Percentiles rank a stretch among this genome's conserved stretches.
phyloP scores from a whole-genome alignment of 805 yeast genomes.

The Wickerhamomyces tratensis region DNA sequence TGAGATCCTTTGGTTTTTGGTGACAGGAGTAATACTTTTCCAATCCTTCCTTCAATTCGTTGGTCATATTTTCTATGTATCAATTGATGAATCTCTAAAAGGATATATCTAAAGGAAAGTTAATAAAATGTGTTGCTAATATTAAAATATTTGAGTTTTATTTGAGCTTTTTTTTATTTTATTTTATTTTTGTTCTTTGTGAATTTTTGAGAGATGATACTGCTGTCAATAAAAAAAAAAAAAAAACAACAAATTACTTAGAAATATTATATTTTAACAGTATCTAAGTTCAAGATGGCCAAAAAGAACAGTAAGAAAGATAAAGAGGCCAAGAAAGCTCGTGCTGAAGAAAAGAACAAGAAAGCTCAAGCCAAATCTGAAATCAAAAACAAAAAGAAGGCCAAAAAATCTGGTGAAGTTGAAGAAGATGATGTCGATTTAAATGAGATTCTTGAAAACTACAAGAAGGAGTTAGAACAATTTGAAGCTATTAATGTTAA shows the following conservation, averaged over 20 bases:
- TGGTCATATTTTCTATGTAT: background rate
- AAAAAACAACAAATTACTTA: too few species aligned
- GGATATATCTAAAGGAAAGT: too few species aligned
- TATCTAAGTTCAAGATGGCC: constrained; percentile 45
- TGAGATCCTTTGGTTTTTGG: constrained; percentile 31
- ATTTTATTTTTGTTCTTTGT: too few species aligned
- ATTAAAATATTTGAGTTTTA: too few species aligned
- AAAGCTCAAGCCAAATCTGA: constrained; percentile 72
- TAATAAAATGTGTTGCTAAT: too few species aligned
- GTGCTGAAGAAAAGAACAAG: constrained; percentile 72
- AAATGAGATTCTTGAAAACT: constrained; percentile 71
- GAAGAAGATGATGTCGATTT: constrained; percentile 83
- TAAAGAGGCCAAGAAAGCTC: constrained; percentile 86
- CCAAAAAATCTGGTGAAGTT: constrained; percentile 66
- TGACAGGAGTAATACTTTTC: constrained; percentile 8
- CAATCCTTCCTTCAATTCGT: constrained; percentile 5
- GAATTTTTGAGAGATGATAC: too few species aligned
- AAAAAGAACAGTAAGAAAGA: constrained; percentile 75
- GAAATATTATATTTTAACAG: background rate
- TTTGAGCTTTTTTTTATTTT: too few species aligned
- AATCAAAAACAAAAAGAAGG: constrained; percentile 60
- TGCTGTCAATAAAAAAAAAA: too few species aligned
- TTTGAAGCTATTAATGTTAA: constrained; percentile 65
- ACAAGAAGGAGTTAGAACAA: constrained; percentile 70
- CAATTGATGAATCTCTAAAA: too few species aligned